Percentiles rank a stretch among this genome's conserved stretches.
Conservation (phyloP, 2,329 filamentous ascomycete species). For the Ophiostoma piceae region DNA sequence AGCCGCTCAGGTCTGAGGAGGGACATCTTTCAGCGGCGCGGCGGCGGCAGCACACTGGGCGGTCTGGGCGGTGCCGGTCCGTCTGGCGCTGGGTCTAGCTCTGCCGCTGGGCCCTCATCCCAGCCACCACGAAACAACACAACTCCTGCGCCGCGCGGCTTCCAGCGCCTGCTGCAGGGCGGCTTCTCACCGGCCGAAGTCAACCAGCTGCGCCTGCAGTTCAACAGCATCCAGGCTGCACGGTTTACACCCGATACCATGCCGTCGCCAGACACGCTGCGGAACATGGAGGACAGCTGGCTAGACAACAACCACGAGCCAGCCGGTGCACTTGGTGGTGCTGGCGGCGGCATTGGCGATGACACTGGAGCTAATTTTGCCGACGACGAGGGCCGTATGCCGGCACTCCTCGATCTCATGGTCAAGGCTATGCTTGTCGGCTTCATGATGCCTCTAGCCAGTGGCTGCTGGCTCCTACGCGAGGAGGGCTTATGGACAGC, state of each 20-base stretch:
- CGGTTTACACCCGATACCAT: conserved; percentile 84
- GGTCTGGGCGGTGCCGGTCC: not conserved
- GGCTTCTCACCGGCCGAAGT: conserved; percentile 83
- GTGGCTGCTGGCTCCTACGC: conserved; percentile 75
- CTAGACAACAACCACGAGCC: conserved; percentile 60
- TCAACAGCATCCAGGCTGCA: conserved; percentile 74
- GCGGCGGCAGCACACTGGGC: not conserved
- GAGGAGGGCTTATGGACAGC: conserved; percentile 85
- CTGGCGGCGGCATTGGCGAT: conserved; percentile 31
- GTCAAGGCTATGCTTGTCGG: conserved; percentile 84
- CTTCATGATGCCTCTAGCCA: conserved; percentile 91
- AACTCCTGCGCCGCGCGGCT: conserved; percentile 65
- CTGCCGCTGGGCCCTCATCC: not conserved
- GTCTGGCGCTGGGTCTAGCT: not conserved
- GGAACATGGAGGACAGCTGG: conserved; percentile 82
- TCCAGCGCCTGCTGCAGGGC: conserved; percentile 73
- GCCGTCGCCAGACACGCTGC: conserved; percentile 70
- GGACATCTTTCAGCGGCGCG: conserved; percentile 16
- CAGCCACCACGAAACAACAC: conserved; percentile 28
- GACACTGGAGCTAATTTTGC: conserved; percentile 37
- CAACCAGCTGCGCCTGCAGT: conserved; percentile 78
- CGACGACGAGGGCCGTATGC: conserved; percentile 40
- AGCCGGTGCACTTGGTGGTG: conserved; percentile 35
- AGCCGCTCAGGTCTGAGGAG: conserved; percentile 13
- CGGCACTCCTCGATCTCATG: conserved; percentile 72